Evolutionary conservation across 2,329 filamentous ascomycete genomes (phyloP).

Genomic region (Neofusicoccum umdonicola): DNA sequence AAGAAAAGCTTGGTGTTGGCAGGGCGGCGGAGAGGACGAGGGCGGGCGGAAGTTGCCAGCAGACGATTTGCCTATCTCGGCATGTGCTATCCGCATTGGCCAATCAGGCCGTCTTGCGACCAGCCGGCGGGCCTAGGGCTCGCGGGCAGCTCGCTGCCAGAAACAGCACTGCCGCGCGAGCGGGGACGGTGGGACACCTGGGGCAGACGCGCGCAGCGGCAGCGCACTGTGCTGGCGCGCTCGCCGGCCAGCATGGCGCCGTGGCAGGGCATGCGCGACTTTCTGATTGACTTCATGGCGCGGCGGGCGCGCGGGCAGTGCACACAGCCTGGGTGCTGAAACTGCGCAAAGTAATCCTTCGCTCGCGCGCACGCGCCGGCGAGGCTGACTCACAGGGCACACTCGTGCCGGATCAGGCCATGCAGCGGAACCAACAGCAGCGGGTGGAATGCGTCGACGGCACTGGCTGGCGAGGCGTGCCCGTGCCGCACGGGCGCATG

Average conservation of each 20-base stretch:
- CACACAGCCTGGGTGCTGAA: not conserved
- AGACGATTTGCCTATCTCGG: not conserved
- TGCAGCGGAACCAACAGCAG: not conserved
- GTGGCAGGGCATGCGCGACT: no score
- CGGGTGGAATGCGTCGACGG: not conserved
- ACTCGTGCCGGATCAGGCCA: slow-evolving; percentile 1
- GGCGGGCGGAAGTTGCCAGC: not conserved
- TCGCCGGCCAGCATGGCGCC: not conserved
- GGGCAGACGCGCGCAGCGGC: not conserved
- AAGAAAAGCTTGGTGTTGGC: not conserved
- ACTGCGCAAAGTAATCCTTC: not conserved
- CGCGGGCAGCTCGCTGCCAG: no score
- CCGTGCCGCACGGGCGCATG: not conserved
- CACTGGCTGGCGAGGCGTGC: not conserved
- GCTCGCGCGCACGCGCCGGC: not conserved
- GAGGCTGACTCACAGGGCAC: slow-evolving; percentile 19
- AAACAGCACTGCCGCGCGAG: not conserved
- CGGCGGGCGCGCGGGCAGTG: not conserved
- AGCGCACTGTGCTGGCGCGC: no score
- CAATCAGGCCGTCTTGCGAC: not conserved
- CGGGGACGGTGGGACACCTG: not conserved
- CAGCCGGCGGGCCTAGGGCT: not conserved
- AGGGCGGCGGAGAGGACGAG: not conserved
- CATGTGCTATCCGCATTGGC: slow-evolving; percentile 2
- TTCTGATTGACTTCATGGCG: not conserved